Evolutionary conservation across 768 basidiomycete species (phyloP).

Genomic region (Pleurotus djamor): DNA sequence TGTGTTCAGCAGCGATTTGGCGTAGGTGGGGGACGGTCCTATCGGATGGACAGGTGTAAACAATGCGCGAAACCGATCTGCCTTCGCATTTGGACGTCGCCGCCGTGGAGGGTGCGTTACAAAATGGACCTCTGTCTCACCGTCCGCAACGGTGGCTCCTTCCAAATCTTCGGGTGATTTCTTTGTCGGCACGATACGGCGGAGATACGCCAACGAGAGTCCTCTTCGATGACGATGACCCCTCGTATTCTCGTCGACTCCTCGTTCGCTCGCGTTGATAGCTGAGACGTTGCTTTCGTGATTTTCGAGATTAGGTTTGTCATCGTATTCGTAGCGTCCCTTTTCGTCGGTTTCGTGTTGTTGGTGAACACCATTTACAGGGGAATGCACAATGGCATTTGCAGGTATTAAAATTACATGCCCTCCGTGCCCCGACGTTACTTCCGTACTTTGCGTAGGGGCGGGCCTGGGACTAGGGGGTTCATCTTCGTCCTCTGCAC

Average conservation of each 20-base stretch:
- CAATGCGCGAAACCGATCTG: slow-evolving; percentile 23
- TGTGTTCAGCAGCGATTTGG: slow-evolving; percentile 25
- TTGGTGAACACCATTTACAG: neutral
- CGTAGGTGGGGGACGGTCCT: slow-evolving; percentile 33
- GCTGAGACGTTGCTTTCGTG: neutral
- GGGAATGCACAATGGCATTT: neutral
- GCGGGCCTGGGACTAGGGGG: slow-evolving; percentile 38
- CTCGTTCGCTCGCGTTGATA: neutral
- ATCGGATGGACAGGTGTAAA: slow-evolving; percentile 27
- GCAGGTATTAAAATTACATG: neutral
- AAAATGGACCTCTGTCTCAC: neutral
- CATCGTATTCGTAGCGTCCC: neutral
- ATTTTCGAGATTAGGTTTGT: neutral
- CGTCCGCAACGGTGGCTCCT: neutral
- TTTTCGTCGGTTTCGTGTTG: neutral
- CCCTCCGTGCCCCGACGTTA: slow-evolving; percentile 13
- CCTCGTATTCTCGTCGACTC: neutral
- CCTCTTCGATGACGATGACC: neutral
- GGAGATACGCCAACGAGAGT: neutral
- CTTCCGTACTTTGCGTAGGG: slow-evolving; percentile 27
- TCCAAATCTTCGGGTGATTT: neutral
- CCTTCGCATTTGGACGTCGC: slow-evolving; percentile 6
- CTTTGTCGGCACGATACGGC: neutral
- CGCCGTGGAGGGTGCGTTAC: neutral
- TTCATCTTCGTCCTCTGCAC: slow-evolving; percentile 40